phyloP scores from a whole-genome alignment of 805 yeast genomes.

The Starmerella kuoi region DNA sequence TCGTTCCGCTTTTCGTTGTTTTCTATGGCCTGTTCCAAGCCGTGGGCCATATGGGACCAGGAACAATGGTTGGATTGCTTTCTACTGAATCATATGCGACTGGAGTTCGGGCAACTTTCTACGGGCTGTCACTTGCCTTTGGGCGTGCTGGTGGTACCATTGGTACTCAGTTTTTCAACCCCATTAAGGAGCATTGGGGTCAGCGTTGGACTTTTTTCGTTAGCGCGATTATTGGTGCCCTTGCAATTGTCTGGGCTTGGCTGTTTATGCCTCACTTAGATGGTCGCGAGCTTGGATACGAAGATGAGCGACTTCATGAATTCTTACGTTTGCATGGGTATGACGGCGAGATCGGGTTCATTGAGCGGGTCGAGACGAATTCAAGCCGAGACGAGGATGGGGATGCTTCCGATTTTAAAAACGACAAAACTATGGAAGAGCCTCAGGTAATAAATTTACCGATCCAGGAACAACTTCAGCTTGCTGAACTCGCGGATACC shows the following conservation, averaged over 20 bases:
- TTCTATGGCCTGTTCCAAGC: conserved; percentile 64
- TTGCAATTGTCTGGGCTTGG: conserved; percentile 48
- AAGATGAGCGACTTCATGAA: conserved; percentile 50
- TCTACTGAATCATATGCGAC: conserved; percentile 63
- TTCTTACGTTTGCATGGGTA: conserved; percentile 50
- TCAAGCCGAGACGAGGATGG: neutral
- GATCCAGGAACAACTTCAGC: neutral
- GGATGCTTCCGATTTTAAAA: neutral
- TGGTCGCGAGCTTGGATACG: conserved; percentile 53
- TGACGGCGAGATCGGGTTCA: conserved; percentile 34
- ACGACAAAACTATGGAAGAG: neutral
- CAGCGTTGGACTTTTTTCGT: conserved; percentile 66
- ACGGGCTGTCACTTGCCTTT: conserved; percentile 64
- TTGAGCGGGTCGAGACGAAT: neutral
- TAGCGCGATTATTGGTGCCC: conserved; percentile 58
- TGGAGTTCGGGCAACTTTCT: conserved; percentile 62
- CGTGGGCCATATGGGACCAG: conserved; percentile 67
- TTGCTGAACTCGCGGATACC: neutral
- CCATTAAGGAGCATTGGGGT: conserved; percentile 54
- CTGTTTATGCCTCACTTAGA: conserved; percentile 54
- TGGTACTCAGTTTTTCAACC: conserved; percentile 61
- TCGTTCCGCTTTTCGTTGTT: conserved; percentile 51
- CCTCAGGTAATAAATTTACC: neutral
- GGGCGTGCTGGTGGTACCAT: conserved; percentile 81
- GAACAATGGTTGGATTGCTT: conserved; percentile 56